phyloP scores from a whole-genome alignment of 306 rosid genomes.

The Quercus alba region DNA sequence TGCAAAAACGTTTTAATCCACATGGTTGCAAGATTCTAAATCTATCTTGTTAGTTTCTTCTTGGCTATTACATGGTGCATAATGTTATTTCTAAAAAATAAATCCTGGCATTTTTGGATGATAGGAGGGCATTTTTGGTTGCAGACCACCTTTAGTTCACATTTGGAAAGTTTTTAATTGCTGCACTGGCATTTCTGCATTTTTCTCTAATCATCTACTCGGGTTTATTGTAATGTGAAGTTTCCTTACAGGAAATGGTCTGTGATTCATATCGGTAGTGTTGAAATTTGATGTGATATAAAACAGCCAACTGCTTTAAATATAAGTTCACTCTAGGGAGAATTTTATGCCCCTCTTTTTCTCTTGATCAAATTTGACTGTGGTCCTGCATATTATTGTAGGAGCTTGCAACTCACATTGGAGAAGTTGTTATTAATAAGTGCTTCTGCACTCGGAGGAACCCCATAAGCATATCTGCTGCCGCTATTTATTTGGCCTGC shows the following conservation, averaged over 20 bases:
- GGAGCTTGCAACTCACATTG: constrained; percentile 97
- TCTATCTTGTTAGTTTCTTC: constrained; percentile 7
- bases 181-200: background rate
- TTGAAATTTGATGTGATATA: background rate
- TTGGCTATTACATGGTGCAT: background rate
- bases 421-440: constrained; percentile 96
- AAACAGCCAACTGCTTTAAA: background rate
- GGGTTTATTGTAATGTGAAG: background rate
- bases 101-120: background rate
- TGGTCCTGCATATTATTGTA: constrained; percentile 22
- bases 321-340: background rate
- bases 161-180: background rate
- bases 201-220: background rate
- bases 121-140: background rate
- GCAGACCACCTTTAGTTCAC: background rate
- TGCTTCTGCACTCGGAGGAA: constrained; percentile 98
- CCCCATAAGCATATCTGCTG: constrained; percentile 96
- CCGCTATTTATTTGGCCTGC: constrained; percentile 96
- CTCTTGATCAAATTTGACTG: constrained; percentile 7
- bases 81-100: too few species aligned
- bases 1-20: background rate
- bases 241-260: background rate
- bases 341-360: background rate
- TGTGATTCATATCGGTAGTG: background rate
- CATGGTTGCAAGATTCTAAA: constrained; percentile 2